These are phyloP conservation scores for Rhodosporidiobolus odoratus DNA, from an alignment of 768 basidiomycete genomes.

Conservation along the genomic window DNA sequence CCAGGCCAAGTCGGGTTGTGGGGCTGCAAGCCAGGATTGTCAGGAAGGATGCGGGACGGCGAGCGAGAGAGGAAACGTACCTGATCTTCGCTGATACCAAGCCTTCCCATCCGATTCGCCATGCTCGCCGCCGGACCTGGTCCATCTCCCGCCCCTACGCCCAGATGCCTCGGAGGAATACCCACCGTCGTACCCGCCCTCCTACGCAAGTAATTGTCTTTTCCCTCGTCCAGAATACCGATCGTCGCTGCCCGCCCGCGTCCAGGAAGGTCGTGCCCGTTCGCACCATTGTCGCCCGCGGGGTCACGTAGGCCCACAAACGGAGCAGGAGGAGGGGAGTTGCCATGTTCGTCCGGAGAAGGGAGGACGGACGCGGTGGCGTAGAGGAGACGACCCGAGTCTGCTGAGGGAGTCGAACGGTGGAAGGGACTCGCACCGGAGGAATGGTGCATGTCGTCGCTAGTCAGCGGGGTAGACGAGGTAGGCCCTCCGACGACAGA, in stretches of 20 bases:
- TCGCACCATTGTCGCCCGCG: not conserved
- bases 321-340: not conserved
- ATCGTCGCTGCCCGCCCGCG: constrained; percentile 35
- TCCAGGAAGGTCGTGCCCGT: not conserved
- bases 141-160: not conserved
- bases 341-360: not conserved
- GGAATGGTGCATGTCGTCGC: not conserved
- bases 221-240: constrained; percentile 1
- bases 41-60: constrained; percentile 17
- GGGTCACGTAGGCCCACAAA: constrained; percentile 20
- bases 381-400: constrained; percentile 34
- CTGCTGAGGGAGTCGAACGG: constrained; percentile 29
- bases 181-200: constrained; percentile 32
- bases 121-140: constrained; percentile 18
- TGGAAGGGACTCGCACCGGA: constrained; percentile 16
- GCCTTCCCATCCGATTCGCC: constrained; percentile 29
- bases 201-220: constrained; percentile 1
- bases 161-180: constrained; percentile 11
- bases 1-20: constrained; percentile 13
- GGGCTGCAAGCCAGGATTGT: not conserved
- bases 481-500: not conserved
- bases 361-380: constrained; percentile 7
- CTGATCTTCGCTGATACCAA: constrained; percentile 16
- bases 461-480: not conserved
- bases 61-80: constrained; percentile 7